Evolutionary conservation across 2,329 filamentous ascomycete species (phyloP).

Genomic region (Fusarium equiseti): DNA sequence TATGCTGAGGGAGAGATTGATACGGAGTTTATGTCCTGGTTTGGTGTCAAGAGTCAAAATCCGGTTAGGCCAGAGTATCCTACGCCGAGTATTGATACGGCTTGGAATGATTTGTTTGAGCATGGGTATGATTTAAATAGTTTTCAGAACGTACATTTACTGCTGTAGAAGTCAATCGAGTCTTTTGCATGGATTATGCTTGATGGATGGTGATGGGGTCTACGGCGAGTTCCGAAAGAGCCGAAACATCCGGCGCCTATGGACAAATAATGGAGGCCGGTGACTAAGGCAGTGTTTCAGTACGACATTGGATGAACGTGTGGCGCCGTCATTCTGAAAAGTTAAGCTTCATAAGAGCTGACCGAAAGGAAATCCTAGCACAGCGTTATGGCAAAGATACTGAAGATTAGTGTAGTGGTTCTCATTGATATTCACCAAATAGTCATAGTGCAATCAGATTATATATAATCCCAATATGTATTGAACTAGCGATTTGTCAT

Average conservation of each 20-base stretch:
- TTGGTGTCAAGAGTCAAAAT: slow-evolving; percentile 41
- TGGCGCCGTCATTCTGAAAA: no score
- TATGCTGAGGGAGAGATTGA: slow-evolving; percentile 37
- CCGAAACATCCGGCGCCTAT: background rate
- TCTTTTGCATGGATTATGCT: background rate
- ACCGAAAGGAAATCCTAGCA: no score
- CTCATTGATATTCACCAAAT: no score
- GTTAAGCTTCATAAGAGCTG: no score
- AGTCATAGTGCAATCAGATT: no score
- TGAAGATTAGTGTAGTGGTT: no score
- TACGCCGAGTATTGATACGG: slow-evolving; percentile 41
- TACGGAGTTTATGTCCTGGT: slow-evolving; percentile 46
- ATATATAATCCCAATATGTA: background rate
- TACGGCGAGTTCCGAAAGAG: background rate
- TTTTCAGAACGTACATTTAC: slow-evolving; percentile 32
- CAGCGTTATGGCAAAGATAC: no score
- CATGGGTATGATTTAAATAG: slow-evolving; percentile 41
- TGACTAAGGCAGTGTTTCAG: background rate
- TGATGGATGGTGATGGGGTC: no score
- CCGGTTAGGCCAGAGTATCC: slow-evolving; percentile 37
- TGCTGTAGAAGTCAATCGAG: slow-evolving; percentile 15
- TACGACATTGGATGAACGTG: background rate
- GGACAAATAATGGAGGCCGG: background rate
- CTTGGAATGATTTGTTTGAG: slow-evolving; percentile 44
- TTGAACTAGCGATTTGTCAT: background rate